phyloP scores from a whole-genome alignment of 2,329 filamentous ascomycete genomes.

The Penicillium sp. region DNA sequence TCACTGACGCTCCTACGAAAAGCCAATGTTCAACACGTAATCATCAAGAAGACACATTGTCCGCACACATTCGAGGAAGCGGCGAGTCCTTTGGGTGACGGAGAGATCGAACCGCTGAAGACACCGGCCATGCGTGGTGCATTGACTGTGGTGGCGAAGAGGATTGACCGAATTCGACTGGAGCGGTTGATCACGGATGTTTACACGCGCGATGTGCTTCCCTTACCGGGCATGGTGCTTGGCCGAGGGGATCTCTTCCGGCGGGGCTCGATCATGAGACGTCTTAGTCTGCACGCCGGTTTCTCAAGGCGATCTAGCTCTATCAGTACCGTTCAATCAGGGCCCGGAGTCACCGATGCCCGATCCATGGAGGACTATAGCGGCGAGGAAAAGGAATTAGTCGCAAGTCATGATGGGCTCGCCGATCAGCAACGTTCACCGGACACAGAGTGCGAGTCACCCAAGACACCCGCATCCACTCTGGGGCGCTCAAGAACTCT shows the following conservation, averaged over 20 bases:
- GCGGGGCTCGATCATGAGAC: constrained; percentile 76
- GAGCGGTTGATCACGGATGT: constrained; percentile 70
- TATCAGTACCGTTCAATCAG: constrained; percentile 29
- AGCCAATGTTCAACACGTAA: constrained; percentile 65
- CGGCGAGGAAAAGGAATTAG: constrained; percentile 13
- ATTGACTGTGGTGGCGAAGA: constrained; percentile 66
- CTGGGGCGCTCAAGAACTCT: constrained; percentile 14
- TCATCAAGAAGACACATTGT: constrained; percentile 78
- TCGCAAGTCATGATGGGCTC: constrained; percentile 7
- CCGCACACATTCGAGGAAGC: constrained; percentile 53
- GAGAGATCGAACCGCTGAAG: constrained; percentile 69
- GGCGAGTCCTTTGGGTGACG: constrained; percentile 33
- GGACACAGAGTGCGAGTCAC: constrained; percentile 9
- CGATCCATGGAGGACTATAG: constrained; percentile 8
- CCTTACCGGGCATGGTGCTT: constrained; percentile 73
- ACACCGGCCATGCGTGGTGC: constrained; percentile 67
- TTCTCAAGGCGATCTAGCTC: constrained; percentile 68
- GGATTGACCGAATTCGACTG: constrained; percentile 69
- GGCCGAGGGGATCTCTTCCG: constrained; percentile 65
- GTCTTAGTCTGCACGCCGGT: constrained; percentile 72
- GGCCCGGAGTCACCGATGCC: constrained; percentile 10
- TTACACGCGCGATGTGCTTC: constrained; percentile 75
- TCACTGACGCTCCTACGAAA: constrained; percentile 70
- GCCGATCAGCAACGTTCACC: constrained; percentile 7
- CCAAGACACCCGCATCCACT: constrained; percentile 14